Evolutionary conservation across 495 filamentous ascomycete genomes (phyloP).

Genomic region (Opeltia flavorubescens): DNA sequence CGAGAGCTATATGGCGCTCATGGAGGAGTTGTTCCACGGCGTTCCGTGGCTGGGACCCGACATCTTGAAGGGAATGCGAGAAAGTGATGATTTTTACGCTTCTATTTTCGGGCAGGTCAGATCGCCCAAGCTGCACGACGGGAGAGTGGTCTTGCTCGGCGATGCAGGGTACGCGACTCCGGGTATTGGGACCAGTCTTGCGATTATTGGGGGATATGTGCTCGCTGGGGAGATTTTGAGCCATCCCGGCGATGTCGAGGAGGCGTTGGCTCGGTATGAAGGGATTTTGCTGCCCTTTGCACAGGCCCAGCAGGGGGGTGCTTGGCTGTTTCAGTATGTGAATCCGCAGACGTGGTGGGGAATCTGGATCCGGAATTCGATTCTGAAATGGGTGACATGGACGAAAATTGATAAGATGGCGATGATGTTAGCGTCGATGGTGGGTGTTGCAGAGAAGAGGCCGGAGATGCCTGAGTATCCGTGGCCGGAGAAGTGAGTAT

Average conservation of each 20-base stretch:
- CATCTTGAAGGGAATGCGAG: slow-evolving; percentile 25
- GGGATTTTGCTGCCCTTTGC: slow-evolving; percentile 1
- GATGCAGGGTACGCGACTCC: slow-evolving; percentile 38
- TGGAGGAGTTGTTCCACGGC: slow-evolving; percentile 21
- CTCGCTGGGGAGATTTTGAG: slow-evolving; percentile 32
- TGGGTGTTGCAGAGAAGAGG: too few species aligned
- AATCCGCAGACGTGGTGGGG: slow-evolving; percentile 6
- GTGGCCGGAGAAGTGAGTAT: too few species aligned
- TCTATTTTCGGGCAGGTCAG: slow-evolving; percentile 26
- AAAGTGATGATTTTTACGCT: slow-evolving; percentile 36
- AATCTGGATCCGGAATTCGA: neutral
- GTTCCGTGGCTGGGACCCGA: slow-evolving; percentile 31
- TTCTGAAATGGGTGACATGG: slow-evolving; percentile 2
- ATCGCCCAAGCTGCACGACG: slow-evolving; percentile 28
- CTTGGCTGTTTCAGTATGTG: neutral
- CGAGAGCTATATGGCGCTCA: slow-evolving; percentile 24
- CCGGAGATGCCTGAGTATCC: too few species aligned
- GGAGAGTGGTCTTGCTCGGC: slow-evolving; percentile 36
- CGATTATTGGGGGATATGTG: slow-evolving; percentile 34
- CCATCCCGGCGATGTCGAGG: neutral
- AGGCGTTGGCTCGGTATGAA: slow-evolving; percentile 2
- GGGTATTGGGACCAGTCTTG: slow-evolving; percentile 34
- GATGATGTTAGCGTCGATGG: too few species aligned
- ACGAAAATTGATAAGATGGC: slow-evolving; percentile 5
- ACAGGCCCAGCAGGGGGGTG: neutral